These are phyloP conservation scores for Ascochyta rabiei DNA, from an alignment of 2,329 filamentous ascomycete species.

Conservation along the genomic window DNA sequence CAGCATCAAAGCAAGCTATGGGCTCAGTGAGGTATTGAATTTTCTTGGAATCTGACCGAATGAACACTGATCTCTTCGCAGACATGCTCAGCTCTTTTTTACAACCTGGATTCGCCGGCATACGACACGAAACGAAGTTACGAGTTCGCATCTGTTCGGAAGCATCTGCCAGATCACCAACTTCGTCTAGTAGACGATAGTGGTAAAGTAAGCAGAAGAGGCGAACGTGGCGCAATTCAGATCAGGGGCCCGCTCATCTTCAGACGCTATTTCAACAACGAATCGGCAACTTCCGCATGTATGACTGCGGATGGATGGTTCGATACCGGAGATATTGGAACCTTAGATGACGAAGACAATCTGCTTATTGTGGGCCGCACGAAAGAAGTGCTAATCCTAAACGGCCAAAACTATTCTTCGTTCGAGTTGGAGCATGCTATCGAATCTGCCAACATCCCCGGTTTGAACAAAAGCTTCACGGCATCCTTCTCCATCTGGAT, in stretches of 20 bases:
- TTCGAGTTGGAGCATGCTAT: constrained; percentile 30
- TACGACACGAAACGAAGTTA: constrained; percentile 44
- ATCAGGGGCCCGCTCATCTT: constrained; percentile 49
- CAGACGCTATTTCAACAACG: constrained; percentile 43
- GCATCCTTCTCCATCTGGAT: constrained; percentile 10
- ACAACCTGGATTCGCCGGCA: constrained; percentile 49
- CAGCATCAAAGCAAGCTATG: constrained; percentile 53
- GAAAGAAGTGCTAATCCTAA: constrained; percentile 37
- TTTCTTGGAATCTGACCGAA: too few species aligned
- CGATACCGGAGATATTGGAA: constrained; percentile 30
- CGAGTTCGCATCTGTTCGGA: constrained; percentile 50
- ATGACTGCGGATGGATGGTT: constrained; percentile 34
- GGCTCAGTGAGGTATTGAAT: constrained; percentile 58
- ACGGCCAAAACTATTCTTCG: constrained; percentile 33
- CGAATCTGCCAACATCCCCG: constrained; percentile 22
- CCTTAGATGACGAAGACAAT: constrained; percentile 30
- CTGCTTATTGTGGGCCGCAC: constrained; percentile 29
- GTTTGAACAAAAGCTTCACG: constrained; percentile 13
- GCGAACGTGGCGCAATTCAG: constrained; percentile 31
- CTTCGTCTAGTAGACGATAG: constrained; percentile 45
- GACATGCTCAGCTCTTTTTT: constrained; percentile 59
- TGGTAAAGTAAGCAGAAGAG: constrained; percentile 13
- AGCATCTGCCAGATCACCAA: constrained; percentile 47
- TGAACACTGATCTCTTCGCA: constrained; percentile 25
- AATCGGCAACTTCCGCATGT: constrained; percentile 27